Conservation (phyloP, 345 rosid species). For the Cardiospermum halicacabum region DNA sequence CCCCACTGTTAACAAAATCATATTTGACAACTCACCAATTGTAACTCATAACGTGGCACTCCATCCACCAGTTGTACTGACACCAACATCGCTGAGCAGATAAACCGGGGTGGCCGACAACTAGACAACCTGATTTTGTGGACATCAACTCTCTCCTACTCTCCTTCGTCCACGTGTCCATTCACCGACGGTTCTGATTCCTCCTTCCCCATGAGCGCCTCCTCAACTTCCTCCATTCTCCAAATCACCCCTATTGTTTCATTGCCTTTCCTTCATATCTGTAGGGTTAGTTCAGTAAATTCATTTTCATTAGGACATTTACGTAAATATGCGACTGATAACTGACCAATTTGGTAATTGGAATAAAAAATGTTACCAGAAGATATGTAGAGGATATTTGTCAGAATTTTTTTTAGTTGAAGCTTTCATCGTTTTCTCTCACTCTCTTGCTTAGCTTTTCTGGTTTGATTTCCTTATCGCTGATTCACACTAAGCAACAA, state of each 20-base stretch:
- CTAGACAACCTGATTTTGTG: constrained; percentile 55
- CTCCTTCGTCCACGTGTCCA: constrained; percentile 43
- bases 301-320: not conserved
- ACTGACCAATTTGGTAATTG: constrained; percentile 24
- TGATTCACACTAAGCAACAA: not conserved
- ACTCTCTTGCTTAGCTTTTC: not conserved
- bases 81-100: constrained; percentile 32
- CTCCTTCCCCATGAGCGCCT: not conserved
- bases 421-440: not conserved
- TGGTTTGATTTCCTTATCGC: not conserved
- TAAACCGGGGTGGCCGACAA: constrained; percentile 82
- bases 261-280: too few species aligned
- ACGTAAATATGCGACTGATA: not conserved
- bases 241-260: not conserved
- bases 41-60: constrained; percentile 32
- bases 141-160: constrained; percentile 28
- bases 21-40: constrained; percentile 27
- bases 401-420: constrained; percentile 26
- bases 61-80: constrained; percentile 29
- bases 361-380: not conserved
- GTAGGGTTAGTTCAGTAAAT: constrained; percentile 14
- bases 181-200: constrained; percentile 23
- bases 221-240: not conserved
- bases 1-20: not conserved
- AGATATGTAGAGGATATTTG: constrained; percentile 35